Evolutionary conservation across 225 moss, liverwort and hornwort species (phyloP).

Genomic region (Anthoceros angustus): DNA sequence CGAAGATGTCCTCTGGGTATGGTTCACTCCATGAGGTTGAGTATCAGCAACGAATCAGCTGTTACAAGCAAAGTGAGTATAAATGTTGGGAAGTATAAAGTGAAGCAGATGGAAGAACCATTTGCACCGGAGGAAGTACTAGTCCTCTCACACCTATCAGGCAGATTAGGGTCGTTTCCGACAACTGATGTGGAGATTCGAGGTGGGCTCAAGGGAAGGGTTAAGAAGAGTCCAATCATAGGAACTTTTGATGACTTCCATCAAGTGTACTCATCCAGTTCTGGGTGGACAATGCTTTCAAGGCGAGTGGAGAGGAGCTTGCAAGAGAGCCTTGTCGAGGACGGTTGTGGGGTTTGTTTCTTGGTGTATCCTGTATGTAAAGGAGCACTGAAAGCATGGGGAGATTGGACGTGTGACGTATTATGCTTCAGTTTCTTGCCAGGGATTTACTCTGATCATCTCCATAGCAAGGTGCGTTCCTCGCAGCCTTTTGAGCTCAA

Average conservation of each 20-base stretch:
- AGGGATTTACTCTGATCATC: slow-evolving; percentile 49
- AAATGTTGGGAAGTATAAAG: slow-evolving; percentile 24
- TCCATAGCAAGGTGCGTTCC: slow-evolving; percentile 46
- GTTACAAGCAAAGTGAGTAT: slow-evolving; percentile 40
- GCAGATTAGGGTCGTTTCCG: slow-evolving; percentile 41
- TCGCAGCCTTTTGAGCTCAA: not conserved
- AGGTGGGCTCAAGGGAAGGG: slow-evolving; percentile 21
- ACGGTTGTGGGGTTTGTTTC: slow-evolving; percentile 57
- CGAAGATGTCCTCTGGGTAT: slow-evolving; percentile 36
- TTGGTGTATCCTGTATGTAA: slow-evolving; percentile 53
- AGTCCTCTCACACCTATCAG: slow-evolving; percentile 68
- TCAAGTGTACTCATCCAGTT: slow-evolving; percentile 50
- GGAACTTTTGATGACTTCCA: slow-evolving; percentile 38
- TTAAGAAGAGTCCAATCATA: slow-evolving; percentile 19
- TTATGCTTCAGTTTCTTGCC: slow-evolving; percentile 79
- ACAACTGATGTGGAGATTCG: slow-evolving; percentile 53
- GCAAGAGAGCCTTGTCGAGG: slow-evolving; percentile 71
- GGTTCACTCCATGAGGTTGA: slow-evolving; percentile 56
- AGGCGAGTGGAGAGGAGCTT: slow-evolving; percentile 62
- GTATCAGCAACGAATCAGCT: slow-evolving; percentile 57
- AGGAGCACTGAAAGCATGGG: slow-evolving; percentile 56
- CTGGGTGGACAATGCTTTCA: slow-evolving; percentile 79
- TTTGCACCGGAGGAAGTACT: slow-evolving; percentile 47
- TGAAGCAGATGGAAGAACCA: slow-evolving; percentile 43
- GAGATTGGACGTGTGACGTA: slow-evolving; percentile 72